These are phyloP conservation scores for Zasmidium angulare DNA, from an alignment of 2,329 filamentous ascomycete genomes.

Conservation along the genomic window DNA sequence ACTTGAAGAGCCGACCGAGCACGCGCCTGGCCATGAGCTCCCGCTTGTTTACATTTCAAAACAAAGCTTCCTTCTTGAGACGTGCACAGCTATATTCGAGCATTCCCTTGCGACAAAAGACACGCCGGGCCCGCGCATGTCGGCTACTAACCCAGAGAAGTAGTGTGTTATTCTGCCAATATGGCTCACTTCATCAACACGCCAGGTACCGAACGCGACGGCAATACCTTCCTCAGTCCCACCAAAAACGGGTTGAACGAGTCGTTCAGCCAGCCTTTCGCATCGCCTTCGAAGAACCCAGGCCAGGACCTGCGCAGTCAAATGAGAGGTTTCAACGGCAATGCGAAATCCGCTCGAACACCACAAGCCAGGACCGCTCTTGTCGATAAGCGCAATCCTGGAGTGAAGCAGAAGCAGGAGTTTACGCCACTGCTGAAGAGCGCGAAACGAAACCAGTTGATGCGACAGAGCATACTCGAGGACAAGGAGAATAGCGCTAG, in stretches of 20 bases:
- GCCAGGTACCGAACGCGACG: conserved; percentile 78
- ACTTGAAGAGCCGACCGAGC: no score
- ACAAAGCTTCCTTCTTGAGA: conserved; percentile 1
- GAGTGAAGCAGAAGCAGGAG: conserved; percentile 65
- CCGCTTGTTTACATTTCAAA: conserved; percentile 15
- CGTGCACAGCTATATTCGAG: neutral
- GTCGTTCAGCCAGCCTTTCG: conserved; percentile 84
- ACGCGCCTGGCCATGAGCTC: no score
- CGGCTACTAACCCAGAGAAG: conserved; percentile 5
- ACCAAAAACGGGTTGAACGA: conserved; percentile 64
- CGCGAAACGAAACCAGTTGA: conserved; percentile 67
- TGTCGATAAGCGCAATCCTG: conserved; percentile 62
- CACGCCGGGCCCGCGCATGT: conserved; percentile 13
- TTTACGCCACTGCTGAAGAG: conserved; percentile 93
- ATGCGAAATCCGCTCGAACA: conserved; percentile 47
- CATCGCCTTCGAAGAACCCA: conserved; percentile 70
- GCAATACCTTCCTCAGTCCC: conserved; percentile 73
- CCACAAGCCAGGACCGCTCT: conserved; percentile 73
- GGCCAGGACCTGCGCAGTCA: conserved; percentile 71
- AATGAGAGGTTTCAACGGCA: conserved; percentile 65
- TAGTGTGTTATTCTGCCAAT: conserved; percentile 11
- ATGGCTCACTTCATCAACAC: conserved; percentile 68
- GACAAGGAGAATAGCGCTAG: conserved; percentile 42
- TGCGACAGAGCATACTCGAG: conserved; percentile 36
- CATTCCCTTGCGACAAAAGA: conserved; percentile 1